Percentiles rank a stretch among this genome's conserved stretches.
Evolutionary conservation across 2,329 filamentous ascomycete species (phyloP).

Genomic region (Cladosporium sp.): DNA sequence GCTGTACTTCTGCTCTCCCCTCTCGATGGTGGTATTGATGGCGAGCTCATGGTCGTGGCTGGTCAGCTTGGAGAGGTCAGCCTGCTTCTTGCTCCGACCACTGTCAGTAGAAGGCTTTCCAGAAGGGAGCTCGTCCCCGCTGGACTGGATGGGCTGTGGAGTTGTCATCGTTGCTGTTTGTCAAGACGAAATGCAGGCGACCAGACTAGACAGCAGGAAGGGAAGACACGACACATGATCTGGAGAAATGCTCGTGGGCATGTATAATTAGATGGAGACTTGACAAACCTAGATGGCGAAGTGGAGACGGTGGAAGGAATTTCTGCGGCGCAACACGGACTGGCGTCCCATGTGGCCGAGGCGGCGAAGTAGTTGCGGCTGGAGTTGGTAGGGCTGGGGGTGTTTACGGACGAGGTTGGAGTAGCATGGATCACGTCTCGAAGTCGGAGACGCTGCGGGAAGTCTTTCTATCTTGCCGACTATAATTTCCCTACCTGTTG

Average conservation of each 20-base stretch:
- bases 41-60: conserved; percentile 15
- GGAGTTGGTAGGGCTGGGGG: too few relatives aligned
- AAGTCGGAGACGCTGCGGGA: too few relatives aligned
- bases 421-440: too few relatives aligned
- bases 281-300: conserved; percentile 8
- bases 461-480: too few relatives aligned
- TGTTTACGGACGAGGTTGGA: too few relatives aligned
- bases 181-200: conserved; percentile 6
- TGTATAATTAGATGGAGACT: neutral
- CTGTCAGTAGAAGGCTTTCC: conserved; percentile 4
- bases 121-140: neutral
- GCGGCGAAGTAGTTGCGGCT: too few relatives aligned
- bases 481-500: too few relatives aligned
- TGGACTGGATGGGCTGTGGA: conserved; percentile 7
- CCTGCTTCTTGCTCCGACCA: conserved; percentile 1
- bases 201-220: conserved; percentile 10
- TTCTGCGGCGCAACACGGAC: conserved; percentile 11
- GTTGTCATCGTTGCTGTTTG: conserved; percentile 3
- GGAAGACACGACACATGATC: conserved; percentile 8
- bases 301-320: conserved; percentile 6
- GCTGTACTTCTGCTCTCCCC: conserved; percentile 32
- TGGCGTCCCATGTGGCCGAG: neutral
- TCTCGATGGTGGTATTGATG: conserved; percentile 37
- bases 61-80: conserved; percentile 23
- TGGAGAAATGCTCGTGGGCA: neutral